Evolutionary conservation across 2,329 filamentous ascomycete genomes (phyloP).

Genomic region (Gnomoniopsis smithogilvyi): DNA sequence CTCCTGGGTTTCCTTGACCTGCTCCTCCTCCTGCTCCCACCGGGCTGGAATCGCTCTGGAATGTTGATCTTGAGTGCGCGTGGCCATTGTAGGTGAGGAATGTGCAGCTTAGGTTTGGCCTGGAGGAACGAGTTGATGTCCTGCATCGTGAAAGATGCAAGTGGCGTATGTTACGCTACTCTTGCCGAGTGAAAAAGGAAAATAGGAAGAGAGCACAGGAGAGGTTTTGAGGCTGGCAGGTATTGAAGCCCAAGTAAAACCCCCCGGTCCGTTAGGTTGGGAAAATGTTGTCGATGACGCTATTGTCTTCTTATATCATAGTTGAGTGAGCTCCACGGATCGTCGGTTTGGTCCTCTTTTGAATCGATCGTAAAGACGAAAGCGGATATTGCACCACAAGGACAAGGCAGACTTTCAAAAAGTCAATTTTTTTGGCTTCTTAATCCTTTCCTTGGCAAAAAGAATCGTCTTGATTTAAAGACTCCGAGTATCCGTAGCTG

Average conservation of each 20-base stretch:
- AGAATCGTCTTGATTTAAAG: too few species aligned
- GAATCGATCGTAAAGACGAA: background rate
- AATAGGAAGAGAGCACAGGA: background rate
- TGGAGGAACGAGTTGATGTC: constrained; percentile 24
- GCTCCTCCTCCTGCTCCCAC: constrained; percentile 24
- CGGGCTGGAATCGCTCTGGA: constrained; percentile 28
- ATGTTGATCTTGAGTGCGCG: constrained; percentile 27
- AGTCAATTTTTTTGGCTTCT: too few species aligned
- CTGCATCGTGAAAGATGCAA: constrained; percentile 22
- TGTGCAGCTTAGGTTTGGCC: constrained; percentile 26
- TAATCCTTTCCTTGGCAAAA: too few species aligned
- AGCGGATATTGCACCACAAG: background rate
- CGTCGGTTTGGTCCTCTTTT: background rate
- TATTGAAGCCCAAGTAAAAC: too few species aligned
- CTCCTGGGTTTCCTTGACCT: constrained; percentile 22
- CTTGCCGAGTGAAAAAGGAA: background rate
- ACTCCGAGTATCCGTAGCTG: too few species aligned
- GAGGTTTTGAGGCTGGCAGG: too few species aligned
- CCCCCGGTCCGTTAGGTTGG: too few species aligned
- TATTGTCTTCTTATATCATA: constrained; percentile 15
- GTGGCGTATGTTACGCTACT: background rate
- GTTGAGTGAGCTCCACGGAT: background rate
- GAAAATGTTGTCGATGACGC: constrained; percentile 5
- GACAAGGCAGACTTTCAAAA: too few species aligned
- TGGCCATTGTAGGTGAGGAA: constrained; percentile 26